These are phyloP conservation scores for Xerocomellus amylosporus DNA, from an alignment of 768 basidiomycete species.

Conservation along the genomic window DNA sequence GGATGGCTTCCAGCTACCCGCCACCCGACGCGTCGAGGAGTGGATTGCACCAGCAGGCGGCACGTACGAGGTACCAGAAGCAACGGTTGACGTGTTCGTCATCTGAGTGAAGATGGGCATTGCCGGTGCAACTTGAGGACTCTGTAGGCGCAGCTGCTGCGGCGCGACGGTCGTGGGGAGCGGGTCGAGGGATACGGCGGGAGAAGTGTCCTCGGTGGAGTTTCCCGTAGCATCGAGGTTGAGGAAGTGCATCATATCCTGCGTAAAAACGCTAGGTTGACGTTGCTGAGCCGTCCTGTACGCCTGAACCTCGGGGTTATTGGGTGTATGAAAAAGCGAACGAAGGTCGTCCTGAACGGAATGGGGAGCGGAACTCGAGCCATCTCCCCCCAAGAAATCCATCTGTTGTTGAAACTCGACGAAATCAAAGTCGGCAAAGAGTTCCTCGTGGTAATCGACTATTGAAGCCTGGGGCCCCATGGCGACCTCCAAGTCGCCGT, in stretches of 20 bases:
- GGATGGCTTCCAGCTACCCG: constrained; percentile 45
- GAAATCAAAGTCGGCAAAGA: constrained; percentile 27
- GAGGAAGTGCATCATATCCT: constrained; percentile 38
- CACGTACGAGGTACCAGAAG: constrained; percentile 35
- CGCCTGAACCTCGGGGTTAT: constrained; percentile 10
- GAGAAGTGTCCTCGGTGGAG: constrained; percentile 3
- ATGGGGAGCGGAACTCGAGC: constrained; percentile 1
- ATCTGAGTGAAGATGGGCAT: constrained; percentile 30
- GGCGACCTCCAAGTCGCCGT: constrained; percentile 37
- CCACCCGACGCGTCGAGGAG: constrained; percentile 53
- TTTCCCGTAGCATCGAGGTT: constrained; percentile 33
- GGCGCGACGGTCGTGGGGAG: constrained; percentile 16
- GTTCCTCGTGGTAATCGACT: constrained; percentile 8
- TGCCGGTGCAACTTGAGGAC: constrained; percentile 13
- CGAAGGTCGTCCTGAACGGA: constrained; percentile 18
- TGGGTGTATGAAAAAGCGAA: constrained; percentile 20
- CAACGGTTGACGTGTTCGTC: constrained; percentile 16
- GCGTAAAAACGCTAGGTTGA: constrained; percentile 23
- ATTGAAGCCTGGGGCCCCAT: constrained; percentile 14
- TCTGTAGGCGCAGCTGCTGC: constrained; percentile 23
- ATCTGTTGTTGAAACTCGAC: constrained; percentile 8
- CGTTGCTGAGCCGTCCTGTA: constrained; percentile 16
- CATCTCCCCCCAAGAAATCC: background rate
- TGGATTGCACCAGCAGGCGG: constrained; percentile 56
- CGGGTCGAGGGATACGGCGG: background rate